Evolutionary conservation across 2,329 filamentous ascomycete genomes (phyloP).

Genomic region (Calonectria hongkongensis): DNA sequence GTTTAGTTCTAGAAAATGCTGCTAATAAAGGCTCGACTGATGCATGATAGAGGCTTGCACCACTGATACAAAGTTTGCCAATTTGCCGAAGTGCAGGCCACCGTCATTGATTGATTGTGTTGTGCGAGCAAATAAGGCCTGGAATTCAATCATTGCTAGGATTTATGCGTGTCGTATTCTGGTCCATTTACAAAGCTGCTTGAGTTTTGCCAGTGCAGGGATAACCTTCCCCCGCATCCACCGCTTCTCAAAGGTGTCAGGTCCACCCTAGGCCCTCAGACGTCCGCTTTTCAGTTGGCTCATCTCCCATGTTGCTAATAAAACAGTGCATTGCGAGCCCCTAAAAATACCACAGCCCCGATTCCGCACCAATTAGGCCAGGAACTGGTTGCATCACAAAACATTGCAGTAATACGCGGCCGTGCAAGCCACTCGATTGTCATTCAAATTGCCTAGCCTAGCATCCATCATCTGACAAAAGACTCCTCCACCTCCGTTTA

Average conservation of each 20-base stretch:
- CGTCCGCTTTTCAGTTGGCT: not conserved
- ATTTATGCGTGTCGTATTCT: conserved; percentile 11
- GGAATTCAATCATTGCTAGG: not conserved
- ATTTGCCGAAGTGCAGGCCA: too few species aligned
- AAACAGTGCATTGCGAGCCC: not conserved
- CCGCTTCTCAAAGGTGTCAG: not conserved
- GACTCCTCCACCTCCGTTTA: not conserved
- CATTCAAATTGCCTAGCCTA: not conserved
- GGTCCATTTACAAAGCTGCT: not conserved
- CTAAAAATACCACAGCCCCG: not conserved
- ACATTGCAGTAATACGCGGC: not conserved
- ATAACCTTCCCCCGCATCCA: not conserved
- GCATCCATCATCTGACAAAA: not conserved
- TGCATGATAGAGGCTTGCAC: too few species aligned
- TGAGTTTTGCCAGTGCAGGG: not conserved
- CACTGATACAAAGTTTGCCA: too few species aligned
- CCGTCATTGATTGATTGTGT: too few species aligned
- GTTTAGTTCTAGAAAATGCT: not conserved
- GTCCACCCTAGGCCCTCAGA: not conserved
- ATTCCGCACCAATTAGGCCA: not conserved
- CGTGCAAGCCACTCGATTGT: conserved; percentile 14
- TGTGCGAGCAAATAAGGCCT: not conserved
- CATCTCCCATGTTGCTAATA: not conserved
- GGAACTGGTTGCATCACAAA: not conserved
- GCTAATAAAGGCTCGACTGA: not conserved